Evolutionary conservation across 306 rosid genomes (phyloP).

Genomic region (Corylus avellana): DNA sequence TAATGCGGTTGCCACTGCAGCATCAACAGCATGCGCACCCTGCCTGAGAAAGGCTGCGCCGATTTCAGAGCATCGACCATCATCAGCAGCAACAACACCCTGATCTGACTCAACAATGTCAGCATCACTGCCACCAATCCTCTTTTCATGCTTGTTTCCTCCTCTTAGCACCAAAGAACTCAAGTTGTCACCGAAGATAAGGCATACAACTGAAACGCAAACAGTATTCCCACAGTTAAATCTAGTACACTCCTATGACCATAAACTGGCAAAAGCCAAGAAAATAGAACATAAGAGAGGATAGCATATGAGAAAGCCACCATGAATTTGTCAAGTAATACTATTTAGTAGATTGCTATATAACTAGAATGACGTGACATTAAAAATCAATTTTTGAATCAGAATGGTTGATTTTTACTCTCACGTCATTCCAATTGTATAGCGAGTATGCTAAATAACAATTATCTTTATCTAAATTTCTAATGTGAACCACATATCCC

Average conservation of each 20-base stretch:
- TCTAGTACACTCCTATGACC: not conserved
- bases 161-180: slow-evolving; percentile 28
- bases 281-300: not conserved
- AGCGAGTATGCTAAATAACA: too few species aligned
- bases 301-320: slow-evolving; percentile 9
- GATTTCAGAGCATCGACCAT: slow-evolving; percentile 72
- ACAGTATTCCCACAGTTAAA: not conserved
- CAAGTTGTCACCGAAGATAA: slow-evolving; percentile 36
- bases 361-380: too few species aligned
- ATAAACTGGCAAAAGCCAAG: not conserved
- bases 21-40: slow-evolving; percentile 97
- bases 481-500: not conserved
- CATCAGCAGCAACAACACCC: slow-evolving; percentile 94
- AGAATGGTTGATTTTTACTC: too few species aligned
- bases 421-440: too few species aligned
- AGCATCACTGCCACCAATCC: slow-evolving; percentile 11
- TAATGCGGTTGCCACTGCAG: slow-evolving; percentile 85
- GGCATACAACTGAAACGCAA: slow-evolving; percentile 44
- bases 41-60: slow-evolving; percentile 71
- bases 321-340: not conserved
- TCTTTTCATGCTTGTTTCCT: slow-evolving; percentile 20
- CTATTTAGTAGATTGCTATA: too few species aligned
- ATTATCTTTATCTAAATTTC: too few species aligned
- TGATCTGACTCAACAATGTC: slow-evolving; percentile 59
- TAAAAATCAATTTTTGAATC: too few species aligned